Percentiles rank a stretch among this genome's conserved stretches.
Evolutionary conservation across 2,329 filamentous ascomycete genomes (phyloP).

Genomic region (Beauveria australis): DNA sequence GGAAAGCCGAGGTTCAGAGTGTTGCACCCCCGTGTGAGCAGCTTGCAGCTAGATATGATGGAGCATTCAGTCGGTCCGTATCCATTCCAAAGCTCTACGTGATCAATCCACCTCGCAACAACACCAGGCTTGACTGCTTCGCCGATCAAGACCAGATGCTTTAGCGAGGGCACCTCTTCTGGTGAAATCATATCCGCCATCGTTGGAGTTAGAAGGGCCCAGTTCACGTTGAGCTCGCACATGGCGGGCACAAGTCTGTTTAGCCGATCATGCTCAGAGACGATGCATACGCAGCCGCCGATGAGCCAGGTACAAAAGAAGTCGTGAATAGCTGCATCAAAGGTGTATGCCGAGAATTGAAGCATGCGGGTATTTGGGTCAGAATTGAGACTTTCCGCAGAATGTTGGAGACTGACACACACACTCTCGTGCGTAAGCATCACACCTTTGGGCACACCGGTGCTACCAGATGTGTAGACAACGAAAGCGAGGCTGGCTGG

Average conservation of each 20-base stretch:
- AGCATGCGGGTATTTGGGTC: constrained; percentile 4
- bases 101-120: constrained; percentile 12
- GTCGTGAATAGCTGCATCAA: constrained; percentile 2
- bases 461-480: not conserved
- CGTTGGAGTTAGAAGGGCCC: constrained; percentile 10
- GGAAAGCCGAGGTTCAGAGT: not conserved
- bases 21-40: not conserved
- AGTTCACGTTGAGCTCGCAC: not conserved
- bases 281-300: not conserved
- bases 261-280: not conserved
- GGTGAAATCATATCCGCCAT: constrained; percentile 6
- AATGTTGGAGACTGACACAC: not conserved
- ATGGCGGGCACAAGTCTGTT: not conserved
- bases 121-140: constrained; percentile 25
- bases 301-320: not conserved
- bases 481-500: not conserved
- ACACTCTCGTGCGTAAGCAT: constrained; percentile 2
- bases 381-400: not conserved
- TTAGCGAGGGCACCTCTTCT: not conserved
- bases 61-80: constrained; percentile 35
- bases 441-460: not conserved
- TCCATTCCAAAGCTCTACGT: constrained; percentile 28
- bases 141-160: constrained; percentile 10
- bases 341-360: constrained; percentile 8
- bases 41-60: constrained; percentile 16